A percentile compares a stretch with the other conserved stretches of the same genome.
Evolutionary conservation across 768 basidiomycete species (phyloP).

Genomic region (Sistotremastrum niveocremeum): DNA sequence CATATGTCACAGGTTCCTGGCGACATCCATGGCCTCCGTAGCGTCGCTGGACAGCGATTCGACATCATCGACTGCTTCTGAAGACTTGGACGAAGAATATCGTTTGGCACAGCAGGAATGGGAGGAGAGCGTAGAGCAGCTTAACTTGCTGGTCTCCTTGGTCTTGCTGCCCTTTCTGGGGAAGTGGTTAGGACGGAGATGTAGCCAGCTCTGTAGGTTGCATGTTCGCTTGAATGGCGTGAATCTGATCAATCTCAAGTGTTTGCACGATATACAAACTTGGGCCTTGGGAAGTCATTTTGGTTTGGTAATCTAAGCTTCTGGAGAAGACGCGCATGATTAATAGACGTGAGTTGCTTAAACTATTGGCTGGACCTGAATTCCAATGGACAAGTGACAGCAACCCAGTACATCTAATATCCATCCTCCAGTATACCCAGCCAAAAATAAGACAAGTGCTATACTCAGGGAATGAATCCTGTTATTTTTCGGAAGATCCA

Average conservation of each 20-base stretch:
- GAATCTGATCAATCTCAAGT: too few relatives aligned
- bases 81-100: conserved; percentile 56
- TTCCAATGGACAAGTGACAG: too few relatives aligned
- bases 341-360: too few relatives aligned
- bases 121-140: conserved; percentile 80
- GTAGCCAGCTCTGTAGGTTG: conserved; percentile 72
- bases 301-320: too few relatives aligned
- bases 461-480: neutral
- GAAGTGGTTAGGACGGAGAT: conserved; percentile 77
- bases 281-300: too few relatives aligned
- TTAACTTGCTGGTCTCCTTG: conserved; percentile 66
- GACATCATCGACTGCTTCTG: conserved; percentile 31
- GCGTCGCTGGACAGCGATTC: conserved; percentile 44
- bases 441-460: too few relatives aligned
- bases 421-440: too few relatives aligned
- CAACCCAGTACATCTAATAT: too few relatives aligned
- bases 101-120: conserved; percentile 78
- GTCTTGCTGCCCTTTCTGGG: conserved; percentile 79
- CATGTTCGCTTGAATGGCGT: neutral
- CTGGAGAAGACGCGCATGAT: too few relatives aligned
- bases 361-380: too few relatives aligned
- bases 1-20: too few relatives aligned
- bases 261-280: too few relatives aligned
- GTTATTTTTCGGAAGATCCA: conserved; percentile 46
- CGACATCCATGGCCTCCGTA: conserved; percentile 23